phyloP scores from a whole-genome alignment of 768 basidiomycete species.

The Russula olivacea region DNA sequence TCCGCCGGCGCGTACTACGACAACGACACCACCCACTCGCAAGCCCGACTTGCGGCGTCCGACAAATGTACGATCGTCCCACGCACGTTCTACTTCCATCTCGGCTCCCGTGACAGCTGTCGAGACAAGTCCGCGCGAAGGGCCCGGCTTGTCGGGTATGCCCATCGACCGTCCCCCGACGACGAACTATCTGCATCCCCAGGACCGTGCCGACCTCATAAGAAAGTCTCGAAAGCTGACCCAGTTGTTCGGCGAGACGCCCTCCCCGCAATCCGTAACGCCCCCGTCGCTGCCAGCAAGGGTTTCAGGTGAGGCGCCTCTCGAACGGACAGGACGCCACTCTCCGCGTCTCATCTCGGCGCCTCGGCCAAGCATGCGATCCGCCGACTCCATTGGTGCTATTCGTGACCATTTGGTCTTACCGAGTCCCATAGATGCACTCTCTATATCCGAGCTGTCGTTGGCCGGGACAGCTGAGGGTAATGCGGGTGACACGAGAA shows the following conservation, averaged over 20 bases:
- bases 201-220: constrained; percentile 66
- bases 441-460: constrained; percentile 15
- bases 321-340: not conserved
- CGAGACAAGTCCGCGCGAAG: constrained; percentile 21
- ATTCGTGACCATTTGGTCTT: constrained; percentile 53
- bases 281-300: constrained; percentile 12
- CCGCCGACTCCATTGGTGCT: constrained; percentile 6
- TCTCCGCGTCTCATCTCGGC: constrained; percentile 1
- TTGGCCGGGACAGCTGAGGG: constrained; percentile 6
- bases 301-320: not conserved
- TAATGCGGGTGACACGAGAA: constrained; percentile 3
- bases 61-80: constrained; percentile 22
- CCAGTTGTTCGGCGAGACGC: constrained; percentile 72
- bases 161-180: constrained; percentile 48
- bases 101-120: constrained; percentile 9
- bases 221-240: constrained; percentile 71
- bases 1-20: constrained; percentile 31
- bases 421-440: constrained; percentile 43
- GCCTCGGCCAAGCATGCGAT: not conserved
- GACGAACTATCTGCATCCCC: constrained; percentile 57
- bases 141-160: constrained; percentile 10
- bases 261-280: constrained; percentile 27
- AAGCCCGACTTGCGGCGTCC: constrained; percentile 43
- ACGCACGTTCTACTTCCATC: constrained; percentile 10
- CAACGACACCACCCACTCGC: constrained; percentile 31